Evolutionary conservation across 805 yeast genomes (phyloP).

Genomic region (Starmerella vaccinii): DNA sequence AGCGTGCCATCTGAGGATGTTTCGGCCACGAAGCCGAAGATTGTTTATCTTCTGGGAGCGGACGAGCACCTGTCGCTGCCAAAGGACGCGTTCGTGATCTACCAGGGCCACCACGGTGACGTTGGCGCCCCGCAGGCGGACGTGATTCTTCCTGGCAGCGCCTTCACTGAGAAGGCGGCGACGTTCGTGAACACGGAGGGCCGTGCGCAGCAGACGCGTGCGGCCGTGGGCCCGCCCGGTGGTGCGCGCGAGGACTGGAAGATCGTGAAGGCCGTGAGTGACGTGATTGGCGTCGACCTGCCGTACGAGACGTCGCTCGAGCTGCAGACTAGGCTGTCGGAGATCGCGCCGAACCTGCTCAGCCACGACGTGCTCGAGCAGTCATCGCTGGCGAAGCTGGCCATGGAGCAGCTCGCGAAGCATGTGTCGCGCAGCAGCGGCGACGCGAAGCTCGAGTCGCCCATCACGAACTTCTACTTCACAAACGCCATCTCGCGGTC

Average conservation of each 20-base stretch:
- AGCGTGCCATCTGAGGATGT: conserved; percentile 41
- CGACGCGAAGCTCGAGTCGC: conserved; percentile 43
- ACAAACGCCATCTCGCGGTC: conserved; percentile 80
- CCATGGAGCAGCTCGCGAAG: conserved; percentile 35
- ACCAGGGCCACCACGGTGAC: conserved; percentile 90
- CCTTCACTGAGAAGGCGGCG: conserved; percentile 78
- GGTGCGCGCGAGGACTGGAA: conserved; percentile 90
- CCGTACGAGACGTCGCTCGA: conserved; percentile 67
- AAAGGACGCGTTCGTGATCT: conserved; percentile 73
- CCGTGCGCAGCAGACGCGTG: conserved; percentile 72
- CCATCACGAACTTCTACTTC: conserved; percentile 74
- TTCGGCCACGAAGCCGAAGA: conserved; percentile 48
- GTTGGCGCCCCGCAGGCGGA: conserved; percentile 80
- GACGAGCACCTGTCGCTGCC: conserved; percentile 73
- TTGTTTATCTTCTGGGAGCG: conserved; percentile 72
- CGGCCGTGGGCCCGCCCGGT: conserved; percentile 81
- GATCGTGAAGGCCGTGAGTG: conserved; percentile 71
- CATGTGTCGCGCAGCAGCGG: conserved; percentile 32
- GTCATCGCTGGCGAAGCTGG: conserved; percentile 46
- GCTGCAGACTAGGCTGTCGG: conserved; percentile 58
- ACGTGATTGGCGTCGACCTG: conserved; percentile 57
- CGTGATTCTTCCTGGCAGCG: conserved; percentile 76
- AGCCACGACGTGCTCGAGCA: conserved; percentile 69
- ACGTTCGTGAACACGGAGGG: conserved; percentile 87
- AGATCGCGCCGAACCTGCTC: conserved; percentile 70